Percentiles rank a stretch among this genome's conserved stretches.
Conservation (phyloP, 2,329 filamentous ascomycete genomes). For the Diplodia sapinea region DNA sequence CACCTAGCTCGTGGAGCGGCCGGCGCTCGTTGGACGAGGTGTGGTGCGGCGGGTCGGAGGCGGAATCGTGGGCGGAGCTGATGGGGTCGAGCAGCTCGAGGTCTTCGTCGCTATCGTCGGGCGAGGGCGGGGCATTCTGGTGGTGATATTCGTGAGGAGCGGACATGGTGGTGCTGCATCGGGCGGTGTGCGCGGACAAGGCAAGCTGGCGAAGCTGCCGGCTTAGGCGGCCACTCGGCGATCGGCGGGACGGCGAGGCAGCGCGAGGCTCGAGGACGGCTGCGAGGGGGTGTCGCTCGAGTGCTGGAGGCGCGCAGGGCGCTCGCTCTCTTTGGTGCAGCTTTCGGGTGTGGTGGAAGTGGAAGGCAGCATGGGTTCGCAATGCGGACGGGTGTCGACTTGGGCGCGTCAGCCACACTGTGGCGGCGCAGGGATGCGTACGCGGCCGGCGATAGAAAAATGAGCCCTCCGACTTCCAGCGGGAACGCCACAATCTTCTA, state of each 20-base stretch:
- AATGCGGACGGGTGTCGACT: not conserved
- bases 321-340: not conserved
- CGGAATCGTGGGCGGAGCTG: conserved; percentile 35
- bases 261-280: not conserved
- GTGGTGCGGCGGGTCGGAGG: conserved; percentile 40
- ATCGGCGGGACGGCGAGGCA: conserved; percentile 28
- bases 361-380: not conserved
- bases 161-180: conserved; percentile 48
- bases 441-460: not conserved
- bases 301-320: conserved; percentile 6
- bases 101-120: conserved; percentile 69
- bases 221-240: conserved; percentile 28
- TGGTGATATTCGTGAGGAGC: conserved; percentile 54
- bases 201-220: conserved; percentile 31
- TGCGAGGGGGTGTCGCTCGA: not conserved
- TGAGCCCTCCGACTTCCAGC: too few species aligned
- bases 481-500: too few species aligned
- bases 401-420: conserved; percentile 17
- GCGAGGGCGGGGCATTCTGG: conserved; percentile 68
- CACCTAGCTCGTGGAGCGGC: conserved; percentile 51
- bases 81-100: conserved; percentile 76
- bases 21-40: conserved; percentile 41
- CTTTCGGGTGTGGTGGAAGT: not conserved
- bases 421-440: not conserved
- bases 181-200: conserved; percentile 39